Conservation (phyloP, 176 grass and related monocot genomes). For the Cenchrus americanus region DNA sequence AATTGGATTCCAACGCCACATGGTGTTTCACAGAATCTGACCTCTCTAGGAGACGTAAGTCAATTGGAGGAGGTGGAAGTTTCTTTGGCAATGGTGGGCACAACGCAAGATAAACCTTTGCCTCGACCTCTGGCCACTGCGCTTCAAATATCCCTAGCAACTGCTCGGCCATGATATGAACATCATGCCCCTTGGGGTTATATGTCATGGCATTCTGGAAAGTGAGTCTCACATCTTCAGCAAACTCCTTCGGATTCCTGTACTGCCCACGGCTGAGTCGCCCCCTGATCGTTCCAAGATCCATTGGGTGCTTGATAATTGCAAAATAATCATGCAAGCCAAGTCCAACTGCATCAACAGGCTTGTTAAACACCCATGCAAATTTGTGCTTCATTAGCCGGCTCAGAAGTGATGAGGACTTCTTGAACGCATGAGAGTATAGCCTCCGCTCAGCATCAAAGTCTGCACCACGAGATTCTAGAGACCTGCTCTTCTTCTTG, state of each 20-base stretch:
- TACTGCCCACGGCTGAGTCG: constrained; percentile 71
- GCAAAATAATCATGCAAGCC: constrained; percentile 79
- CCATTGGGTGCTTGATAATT: constrained; percentile 91
- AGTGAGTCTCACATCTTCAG: constrained; percentile 84
- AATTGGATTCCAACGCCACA: constrained; percentile 52
- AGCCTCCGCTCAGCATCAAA: constrained; percentile 57
- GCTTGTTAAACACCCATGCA: constrained; percentile 95
- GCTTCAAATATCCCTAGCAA: constrained; percentile 72
- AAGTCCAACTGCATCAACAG: constrained; percentile 71
- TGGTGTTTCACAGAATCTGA: constrained; percentile 64
- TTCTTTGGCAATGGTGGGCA: constrained; percentile 64
- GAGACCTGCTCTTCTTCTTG: constrained; percentile 60
- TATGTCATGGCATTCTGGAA: constrained; percentile 97
- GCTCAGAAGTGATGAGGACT: constrained; percentile 62
- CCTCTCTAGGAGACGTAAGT: constrained; percentile 67
- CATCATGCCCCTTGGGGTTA: constrained; percentile 93
- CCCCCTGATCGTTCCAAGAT: constrained; percentile 84
- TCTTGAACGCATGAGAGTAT: constrained; percentile 73
- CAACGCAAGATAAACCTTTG: constrained; percentile 67
- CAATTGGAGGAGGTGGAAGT: constrained; percentile 57
- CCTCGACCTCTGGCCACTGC: constrained; percentile 77
- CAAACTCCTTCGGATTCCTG: constrained; percentile 81
- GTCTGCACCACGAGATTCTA: constrained; percentile 31
- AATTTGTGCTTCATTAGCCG: constrained; percentile 89
- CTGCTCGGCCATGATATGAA: constrained; percentile 93